Percentiles rank a stretch among this genome's conserved stretches.
Evolutionary conservation across 192 early-diverging fungal genomes (phyloP).

Genomic region (Phycomyces nitens): DNA sequence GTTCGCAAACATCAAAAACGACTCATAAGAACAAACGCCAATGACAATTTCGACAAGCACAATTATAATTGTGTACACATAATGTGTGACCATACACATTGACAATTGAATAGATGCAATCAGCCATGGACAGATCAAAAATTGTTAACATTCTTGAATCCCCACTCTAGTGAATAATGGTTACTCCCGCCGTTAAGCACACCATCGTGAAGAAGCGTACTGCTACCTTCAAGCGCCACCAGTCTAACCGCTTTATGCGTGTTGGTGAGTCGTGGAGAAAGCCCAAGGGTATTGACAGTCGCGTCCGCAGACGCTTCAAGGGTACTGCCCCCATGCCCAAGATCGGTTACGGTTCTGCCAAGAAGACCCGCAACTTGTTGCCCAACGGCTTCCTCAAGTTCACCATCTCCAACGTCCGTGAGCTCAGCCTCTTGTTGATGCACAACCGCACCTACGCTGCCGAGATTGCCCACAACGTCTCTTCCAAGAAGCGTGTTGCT

Average conservation of each 20-base stretch:
- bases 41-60: too few relatives aligned
- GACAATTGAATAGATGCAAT: too few relatives aligned
- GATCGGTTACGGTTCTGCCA: slow-evolving; percentile 99
- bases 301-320: slow-evolving; percentile 97
- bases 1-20: too few relatives aligned
- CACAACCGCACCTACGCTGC: slow-evolving; percentile 99
- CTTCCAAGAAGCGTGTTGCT: slow-evolving; percentile 87
- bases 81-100: too few relatives aligned
- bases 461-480: slow-evolving; percentile 98
- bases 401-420: slow-evolving; percentile 84
- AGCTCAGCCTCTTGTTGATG: slow-evolving; percentile 97
- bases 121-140: too few relatives aligned
- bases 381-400: slow-evolving; percentile 99
- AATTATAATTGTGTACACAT: too few relatives aligned
- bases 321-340: slow-evolving; percentile 97
- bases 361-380: slow-evolving; percentile 92
- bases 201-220: slow-evolving; percentile 99
- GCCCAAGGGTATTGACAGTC: slow-evolving; percentile 99
- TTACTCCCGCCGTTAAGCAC: slow-evolving; percentile 89
- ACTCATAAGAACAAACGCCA: too few relatives aligned
- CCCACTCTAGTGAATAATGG: slow-evolving; percentile 78
- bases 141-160: too few relatives aligned
- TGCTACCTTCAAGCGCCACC: slow-evolving; percentile 93
- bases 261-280: slow-evolving; percentile 94
- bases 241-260: slow-evolving; percentile 97